A percentile compares a stretch with the other conserved stretches of the same genome.
Conservation (phyloP, 805 yeast species). For the Saccharomycopsis microspora region DNA sequence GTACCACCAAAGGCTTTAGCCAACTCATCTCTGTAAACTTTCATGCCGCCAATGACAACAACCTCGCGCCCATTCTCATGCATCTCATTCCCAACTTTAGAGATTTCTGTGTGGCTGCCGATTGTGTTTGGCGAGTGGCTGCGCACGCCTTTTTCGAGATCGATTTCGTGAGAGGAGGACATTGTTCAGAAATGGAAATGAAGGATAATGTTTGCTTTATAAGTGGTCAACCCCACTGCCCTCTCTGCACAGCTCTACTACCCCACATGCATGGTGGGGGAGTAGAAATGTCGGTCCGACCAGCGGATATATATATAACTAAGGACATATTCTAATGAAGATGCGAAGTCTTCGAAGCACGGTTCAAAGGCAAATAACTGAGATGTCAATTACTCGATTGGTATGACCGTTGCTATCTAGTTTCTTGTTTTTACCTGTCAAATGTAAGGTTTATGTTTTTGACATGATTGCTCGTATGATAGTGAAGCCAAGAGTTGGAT, state of each 20-base stretch:
- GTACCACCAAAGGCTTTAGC: slow-evolving; percentile 74
- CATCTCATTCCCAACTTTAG: neutral
- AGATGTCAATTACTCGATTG: no score
- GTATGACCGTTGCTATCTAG: no score
- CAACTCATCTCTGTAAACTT: slow-evolving; percentile 50
- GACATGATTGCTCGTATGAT: no score
- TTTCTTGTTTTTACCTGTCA: no score
- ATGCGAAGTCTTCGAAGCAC: neutral
- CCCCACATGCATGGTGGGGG: no score
- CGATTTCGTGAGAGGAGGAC: neutral
- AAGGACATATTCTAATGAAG: neutral
- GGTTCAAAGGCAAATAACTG: neutral
- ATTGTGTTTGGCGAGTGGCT: neutral
- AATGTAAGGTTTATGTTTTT: no score
- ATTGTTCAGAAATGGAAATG: neutral
- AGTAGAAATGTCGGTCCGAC: neutral
- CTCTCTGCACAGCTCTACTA: no score
- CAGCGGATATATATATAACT: neutral
- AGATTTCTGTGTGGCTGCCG: neutral
- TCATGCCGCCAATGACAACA: slow-evolving; percentile 61
- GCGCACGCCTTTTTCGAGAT: slow-evolving; percentile 2
- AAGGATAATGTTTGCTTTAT: neutral
- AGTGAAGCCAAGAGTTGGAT: no score
- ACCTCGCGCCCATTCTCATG: slow-evolving; percentile 28
- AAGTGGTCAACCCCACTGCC: neutral